phyloP scores from a whole-genome alignment of 257 asterid genomes.

The Agastache rugosa region DNA sequence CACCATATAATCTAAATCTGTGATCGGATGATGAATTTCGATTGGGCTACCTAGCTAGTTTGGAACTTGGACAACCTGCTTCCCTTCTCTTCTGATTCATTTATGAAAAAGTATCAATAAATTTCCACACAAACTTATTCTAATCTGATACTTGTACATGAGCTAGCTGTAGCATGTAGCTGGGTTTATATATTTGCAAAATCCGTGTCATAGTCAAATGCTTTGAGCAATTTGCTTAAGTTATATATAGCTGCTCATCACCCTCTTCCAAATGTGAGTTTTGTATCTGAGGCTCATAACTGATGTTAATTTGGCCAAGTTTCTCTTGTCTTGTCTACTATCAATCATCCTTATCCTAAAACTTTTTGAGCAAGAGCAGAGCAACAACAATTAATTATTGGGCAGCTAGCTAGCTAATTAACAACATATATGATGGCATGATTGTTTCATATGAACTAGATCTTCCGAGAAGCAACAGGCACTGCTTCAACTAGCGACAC shows the following conservation, averaged over 20 bases:
- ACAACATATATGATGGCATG: neutral
- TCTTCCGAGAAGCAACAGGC: conserved; percentile 84
- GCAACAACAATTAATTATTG: neutral
- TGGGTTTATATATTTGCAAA: neutral
- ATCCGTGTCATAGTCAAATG: neutral
- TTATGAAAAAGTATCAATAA: neutral
- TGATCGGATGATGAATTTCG: conserved; percentile 7
- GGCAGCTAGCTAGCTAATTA: neutral
- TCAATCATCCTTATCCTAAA: neutral
- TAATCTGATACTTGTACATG: neutral
- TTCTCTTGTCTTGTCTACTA: neutral
- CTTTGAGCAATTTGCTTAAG: neutral
- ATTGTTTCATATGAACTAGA: conserved; percentile 45
- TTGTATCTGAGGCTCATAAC: conserved; percentile 5
- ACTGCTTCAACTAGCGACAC: conserved; percentile 65
- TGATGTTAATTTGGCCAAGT: neutral
- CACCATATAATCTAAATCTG: neutral
- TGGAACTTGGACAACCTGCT: neutral
- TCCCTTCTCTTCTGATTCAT: neutral
- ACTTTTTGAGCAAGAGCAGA: neutral
- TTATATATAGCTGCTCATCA: neutral
- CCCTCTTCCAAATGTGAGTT: neutral
- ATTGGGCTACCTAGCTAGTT: neutral
- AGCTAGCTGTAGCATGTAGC: too few species aligned
- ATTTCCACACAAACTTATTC: neutral